Evolutionary conservation across 2,329 filamentous ascomycete species (phyloP).

Genomic region (Trichoderma asperellum): DNA sequence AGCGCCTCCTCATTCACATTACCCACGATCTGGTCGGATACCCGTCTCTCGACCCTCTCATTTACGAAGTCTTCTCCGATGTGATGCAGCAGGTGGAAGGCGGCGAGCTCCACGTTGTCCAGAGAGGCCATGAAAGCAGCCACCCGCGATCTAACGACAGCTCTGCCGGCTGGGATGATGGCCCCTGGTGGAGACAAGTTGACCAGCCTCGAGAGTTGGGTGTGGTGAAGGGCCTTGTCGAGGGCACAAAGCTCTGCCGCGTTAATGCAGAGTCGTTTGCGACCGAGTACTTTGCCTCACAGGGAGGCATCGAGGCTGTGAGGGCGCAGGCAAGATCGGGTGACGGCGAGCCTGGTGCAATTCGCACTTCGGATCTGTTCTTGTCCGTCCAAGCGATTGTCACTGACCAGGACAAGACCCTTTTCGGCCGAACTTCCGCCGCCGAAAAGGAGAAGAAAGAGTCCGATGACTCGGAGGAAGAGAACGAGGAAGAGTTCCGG

Average conservation of each 20-base stretch:
- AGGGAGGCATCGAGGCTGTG: constrained; percentile 79
- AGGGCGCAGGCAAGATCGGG: constrained; percentile 78
- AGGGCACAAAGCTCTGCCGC: constrained; percentile 88
- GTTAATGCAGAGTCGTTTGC: constrained; percentile 89
- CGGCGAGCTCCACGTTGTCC: constrained; percentile 90
- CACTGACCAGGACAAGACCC: constrained; percentile 63
- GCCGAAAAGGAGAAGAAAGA: constrained; percentile 62
- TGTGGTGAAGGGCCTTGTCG: constrained; percentile 75
- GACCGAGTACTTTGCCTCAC: constrained; percentile 76
- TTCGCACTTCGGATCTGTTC: constrained; percentile 92
- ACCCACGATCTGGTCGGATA: constrained; percentile 96
- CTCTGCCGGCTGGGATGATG: constrained; percentile 80
- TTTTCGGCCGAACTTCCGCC: constrained; percentile 66
- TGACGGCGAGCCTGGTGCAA: constrained; percentile 82
- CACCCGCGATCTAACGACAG: constrained; percentile 65
- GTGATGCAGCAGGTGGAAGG: constrained; percentile 99
- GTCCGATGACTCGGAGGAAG: constrained; percentile 52
- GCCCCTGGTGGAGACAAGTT: constrained; percentile 89
- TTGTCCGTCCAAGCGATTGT: constrained; percentile 88
- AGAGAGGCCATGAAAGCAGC: constrained; percentile 85
- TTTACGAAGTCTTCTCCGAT: constrained; percentile 87
- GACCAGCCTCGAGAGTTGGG: constrained; percentile 75
- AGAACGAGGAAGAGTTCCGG: constrained; percentile 61
- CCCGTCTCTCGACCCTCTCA: constrained; percentile 88
- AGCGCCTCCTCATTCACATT: constrained; percentile 95